Conservation (phyloP, 192 early-diverging fungal species). For the Coemansia interrupta region DNA sequence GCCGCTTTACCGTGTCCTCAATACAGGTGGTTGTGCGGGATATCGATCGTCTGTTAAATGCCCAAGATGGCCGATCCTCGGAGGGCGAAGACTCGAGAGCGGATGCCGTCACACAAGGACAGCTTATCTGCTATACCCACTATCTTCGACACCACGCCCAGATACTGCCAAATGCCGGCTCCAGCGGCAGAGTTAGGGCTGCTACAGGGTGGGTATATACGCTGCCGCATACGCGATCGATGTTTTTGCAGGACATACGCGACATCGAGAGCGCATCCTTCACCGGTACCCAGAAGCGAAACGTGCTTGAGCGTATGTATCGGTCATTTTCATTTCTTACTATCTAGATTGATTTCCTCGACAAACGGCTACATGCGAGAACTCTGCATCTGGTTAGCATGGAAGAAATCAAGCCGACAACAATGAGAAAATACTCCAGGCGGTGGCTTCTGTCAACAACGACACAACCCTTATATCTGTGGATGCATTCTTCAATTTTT, state of each 20-base stretch:
- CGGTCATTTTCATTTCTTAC: conserved; percentile 49
- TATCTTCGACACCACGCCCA: conserved; percentile 61
- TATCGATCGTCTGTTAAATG: conserved; percentile 60
- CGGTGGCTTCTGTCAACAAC: too few species aligned
- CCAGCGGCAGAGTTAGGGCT: conserved; percentile 17
- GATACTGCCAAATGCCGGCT: conserved; percentile 29
- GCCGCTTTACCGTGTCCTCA: conserved; percentile 40
- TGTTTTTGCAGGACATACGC: conserved; percentile 75
- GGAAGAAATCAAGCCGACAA: too few species aligned
- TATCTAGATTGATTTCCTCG: not conserved
- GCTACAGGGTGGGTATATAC: conserved; percentile 36
- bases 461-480: too few species aligned
- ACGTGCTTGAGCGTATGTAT: conserved; percentile 62
- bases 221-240: conserved; percentile 52
- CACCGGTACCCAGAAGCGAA: conserved; percentile 54
- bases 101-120: conserved; percentile 20
- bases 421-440: too few species aligned
- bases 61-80: conserved; percentile 12
- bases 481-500: too few species aligned
- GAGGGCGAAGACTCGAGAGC: not conserved
- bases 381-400: not conserved
- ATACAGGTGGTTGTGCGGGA: conserved; percentile 57
- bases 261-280: conserved; percentile 67
- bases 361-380: not conserved
- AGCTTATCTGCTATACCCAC: conserved; percentile 49